phyloP scores from a whole-genome alignment of 139 green algal genomes.

The Chlamydomonas schloesseri region DNA sequence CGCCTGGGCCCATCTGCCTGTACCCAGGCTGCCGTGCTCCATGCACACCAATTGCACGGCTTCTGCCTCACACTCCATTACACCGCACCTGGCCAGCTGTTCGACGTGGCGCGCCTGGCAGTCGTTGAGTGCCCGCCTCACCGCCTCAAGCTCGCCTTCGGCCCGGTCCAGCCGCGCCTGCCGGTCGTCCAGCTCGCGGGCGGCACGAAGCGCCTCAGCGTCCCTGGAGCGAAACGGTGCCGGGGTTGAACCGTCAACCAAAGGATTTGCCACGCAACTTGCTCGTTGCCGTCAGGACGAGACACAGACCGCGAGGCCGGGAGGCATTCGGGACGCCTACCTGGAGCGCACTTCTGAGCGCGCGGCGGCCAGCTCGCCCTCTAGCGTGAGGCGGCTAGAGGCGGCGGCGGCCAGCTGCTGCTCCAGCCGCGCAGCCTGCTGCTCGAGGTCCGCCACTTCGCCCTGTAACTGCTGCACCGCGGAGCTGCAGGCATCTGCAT shows the following conservation, averaged over 20 bases:
- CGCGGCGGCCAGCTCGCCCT: constrained; percentile 14
- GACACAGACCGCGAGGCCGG: too few relatives aligned
- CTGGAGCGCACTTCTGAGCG: not conserved
- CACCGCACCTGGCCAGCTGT: constrained; percentile 68
- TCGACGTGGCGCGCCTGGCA: constrained; percentile 57
- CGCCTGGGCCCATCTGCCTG: too few relatives aligned
- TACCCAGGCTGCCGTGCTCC: too few relatives aligned
- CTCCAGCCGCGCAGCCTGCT: constrained; percentile 30
- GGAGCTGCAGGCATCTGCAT: not conserved
- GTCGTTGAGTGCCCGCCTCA: constrained; percentile 47
- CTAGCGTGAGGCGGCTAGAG: constrained; percentile 11
- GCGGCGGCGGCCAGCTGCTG: constrained; percentile 22
- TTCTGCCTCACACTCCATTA: too few relatives aligned
- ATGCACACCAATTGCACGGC: too few relatives aligned
- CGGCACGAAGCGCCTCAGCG: not conserved
- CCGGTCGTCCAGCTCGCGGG: constrained; percentile 51
- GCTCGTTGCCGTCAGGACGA: too few relatives aligned
- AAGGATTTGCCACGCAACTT: too few relatives aligned
- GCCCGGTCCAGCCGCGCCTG: constrained; percentile 27
- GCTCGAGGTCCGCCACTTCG: not conserved
- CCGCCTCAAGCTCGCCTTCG: constrained; percentile 59
- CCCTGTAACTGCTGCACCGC: constrained; percentile 6
- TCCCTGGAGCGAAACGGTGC: not conserved
- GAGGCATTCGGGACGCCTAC: too few relatives aligned
- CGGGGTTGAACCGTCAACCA: too few relatives aligned